Base-by-base conservation (phyloP, 805 yeast genomes). In the Candida pseudoglaebosa region DNA sequence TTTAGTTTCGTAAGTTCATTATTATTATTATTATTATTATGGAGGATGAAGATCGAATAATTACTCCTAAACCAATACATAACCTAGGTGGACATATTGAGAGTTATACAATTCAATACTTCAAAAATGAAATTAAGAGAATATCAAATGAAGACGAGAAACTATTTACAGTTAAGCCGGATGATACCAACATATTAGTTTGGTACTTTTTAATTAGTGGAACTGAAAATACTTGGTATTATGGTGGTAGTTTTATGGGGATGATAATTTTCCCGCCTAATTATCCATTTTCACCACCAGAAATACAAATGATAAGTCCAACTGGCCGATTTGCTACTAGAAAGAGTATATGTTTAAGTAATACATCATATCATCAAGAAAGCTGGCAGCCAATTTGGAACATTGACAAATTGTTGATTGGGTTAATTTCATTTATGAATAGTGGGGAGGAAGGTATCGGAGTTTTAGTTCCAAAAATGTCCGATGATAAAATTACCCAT, bases 221-320 rank as follows among this genome's bases (percentile, higher is more conserved):
- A 19, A 30, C 39, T 7, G 32, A 14, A 3, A 39, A 32, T 10
- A 47, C 50, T 6, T 38, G 40, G 5, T 49, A 41, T 24, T 39
- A 39, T 9, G 42, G 44, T 12, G 51, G 53, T 5, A 39, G 48
- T 14, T 49, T 47, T 31, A 29, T 49, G 31, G 51, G 50, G 13
- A 40, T 42, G 14, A 28, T 47, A 3, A 36, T 45, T 17, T 47
- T 47, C 24, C 53, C 53, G 6, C 22, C 38, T 3, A 32, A 49
- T 30, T 49, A 32, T 32, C 51, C 53, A 5, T 44, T 32, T 38
- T 30, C 30, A 12, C 46, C 53, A 2, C 53, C 53, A n/a, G 53
- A 49, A 24, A 43, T 49, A 15, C 53, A 45, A 33, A 41, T 49
- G 49, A 47, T 49, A 7, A 45, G 48, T 34, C 51, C 51, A 9